Evolutionary conservation across 2,329 filamentous ascomycete genomes (phyloP).

Genomic region (Karstenula rhodostoma): DNA sequence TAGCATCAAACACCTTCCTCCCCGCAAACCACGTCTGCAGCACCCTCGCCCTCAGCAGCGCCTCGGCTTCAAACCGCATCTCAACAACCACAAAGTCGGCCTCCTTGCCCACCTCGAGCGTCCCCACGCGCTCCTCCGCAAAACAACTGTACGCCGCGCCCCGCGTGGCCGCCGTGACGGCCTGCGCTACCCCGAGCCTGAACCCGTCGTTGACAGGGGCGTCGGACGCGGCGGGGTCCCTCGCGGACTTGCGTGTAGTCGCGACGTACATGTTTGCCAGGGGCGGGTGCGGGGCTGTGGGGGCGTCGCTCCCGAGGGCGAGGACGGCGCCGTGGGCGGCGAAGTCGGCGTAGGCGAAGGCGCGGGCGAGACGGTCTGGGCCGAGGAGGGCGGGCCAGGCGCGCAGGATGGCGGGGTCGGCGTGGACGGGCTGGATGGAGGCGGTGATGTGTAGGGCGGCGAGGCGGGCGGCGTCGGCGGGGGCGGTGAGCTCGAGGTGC

Average conservation of each 20-base stretch:
- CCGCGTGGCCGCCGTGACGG: conserved; percentile 62
- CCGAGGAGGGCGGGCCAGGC: conserved; percentile 69
- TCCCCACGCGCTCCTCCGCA: conserved; percentile 63
- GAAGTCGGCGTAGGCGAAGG: conserved; percentile 71
- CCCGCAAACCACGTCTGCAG: conserved; percentile 65
- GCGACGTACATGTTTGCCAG: conserved; percentile 67
- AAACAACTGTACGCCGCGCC: conserved; percentile 68
- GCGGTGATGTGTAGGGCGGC: conserved; percentile 75
- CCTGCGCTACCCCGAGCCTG: conserved; percentile 62
- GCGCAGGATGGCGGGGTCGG: conserved; percentile 72
- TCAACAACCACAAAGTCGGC: conserved; percentile 67
- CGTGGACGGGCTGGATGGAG: conserved; percentile 91
- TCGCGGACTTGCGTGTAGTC: conserved; percentile 64
- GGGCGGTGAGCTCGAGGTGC: conserved; percentile 67
- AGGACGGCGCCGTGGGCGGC: conserved; percentile 61
- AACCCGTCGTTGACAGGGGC: conserved; percentile 62
- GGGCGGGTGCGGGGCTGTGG: conserved; percentile 65
- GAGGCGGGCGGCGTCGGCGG: conserved; percentile 64
- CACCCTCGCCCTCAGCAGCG: conserved; percentile 57
- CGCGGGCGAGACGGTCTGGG: conserved; percentile 61
- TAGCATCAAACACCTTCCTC: conserved; percentile 30
- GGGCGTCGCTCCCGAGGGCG: conserved; percentile 67
- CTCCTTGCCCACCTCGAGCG: conserved; percentile 59
- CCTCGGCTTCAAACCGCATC: conserved; percentile 59
- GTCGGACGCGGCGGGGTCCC: conserved; percentile 54